phyloP scores from a whole-genome alignment of 441 rosid species.

The Erysimum cheiri region DNA sequence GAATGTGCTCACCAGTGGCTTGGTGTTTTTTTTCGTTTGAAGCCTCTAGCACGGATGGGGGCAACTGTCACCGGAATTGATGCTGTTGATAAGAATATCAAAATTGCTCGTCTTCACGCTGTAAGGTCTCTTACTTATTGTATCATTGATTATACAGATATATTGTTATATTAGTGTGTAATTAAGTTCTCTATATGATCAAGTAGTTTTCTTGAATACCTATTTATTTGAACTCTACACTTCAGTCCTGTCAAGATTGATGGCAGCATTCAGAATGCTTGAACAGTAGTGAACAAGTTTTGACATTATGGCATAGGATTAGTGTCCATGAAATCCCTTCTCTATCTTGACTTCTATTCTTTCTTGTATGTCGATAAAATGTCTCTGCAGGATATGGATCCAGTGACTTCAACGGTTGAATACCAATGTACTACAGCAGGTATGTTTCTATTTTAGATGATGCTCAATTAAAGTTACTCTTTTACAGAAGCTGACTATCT shows the following conservation, averaged over 20 bases:
- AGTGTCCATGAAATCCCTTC: background rate
- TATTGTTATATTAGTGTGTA: background rate
- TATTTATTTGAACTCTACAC: background rate
- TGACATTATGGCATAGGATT: background rate
- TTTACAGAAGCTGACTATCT: slow-evolving; percentile 22
- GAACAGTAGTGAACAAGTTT: background rate
- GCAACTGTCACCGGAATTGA: slow-evolving; percentile 92
- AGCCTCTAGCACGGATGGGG: slow-evolving; percentile 98
- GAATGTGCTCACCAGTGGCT: slow-evolving; percentile 14
- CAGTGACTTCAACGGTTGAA: slow-evolving; percentile 74
- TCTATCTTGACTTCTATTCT: slow-evolving; percentile 3
- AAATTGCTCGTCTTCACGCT: slow-evolving; percentile 90
- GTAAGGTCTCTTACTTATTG: slow-evolving; percentile 58
- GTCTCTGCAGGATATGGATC: slow-evolving; percentile 68
- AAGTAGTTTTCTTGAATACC: background rate
- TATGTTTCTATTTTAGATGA: slow-evolving; percentile 43
- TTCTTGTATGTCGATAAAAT: slow-evolving; percentile 23
- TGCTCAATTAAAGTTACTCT: slow-evolving; percentile 12
- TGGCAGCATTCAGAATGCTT: background rate
- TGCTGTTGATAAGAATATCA: slow-evolving; percentile 91
- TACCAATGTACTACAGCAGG: slow-evolving; percentile 93
- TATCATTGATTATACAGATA: slow-evolving; percentile 7
- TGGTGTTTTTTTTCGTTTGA: slow-evolving; percentile 39
- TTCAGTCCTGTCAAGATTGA: background rate
- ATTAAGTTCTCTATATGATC: background rate